A percentile compares a stretch with the other conserved stretches of the same genome.
These are phyloP conservation scores for Diaporthe nobilis DNA, from an alignment of 2,329 filamentous ascomycete species.

Conservation along the genomic window DNA sequence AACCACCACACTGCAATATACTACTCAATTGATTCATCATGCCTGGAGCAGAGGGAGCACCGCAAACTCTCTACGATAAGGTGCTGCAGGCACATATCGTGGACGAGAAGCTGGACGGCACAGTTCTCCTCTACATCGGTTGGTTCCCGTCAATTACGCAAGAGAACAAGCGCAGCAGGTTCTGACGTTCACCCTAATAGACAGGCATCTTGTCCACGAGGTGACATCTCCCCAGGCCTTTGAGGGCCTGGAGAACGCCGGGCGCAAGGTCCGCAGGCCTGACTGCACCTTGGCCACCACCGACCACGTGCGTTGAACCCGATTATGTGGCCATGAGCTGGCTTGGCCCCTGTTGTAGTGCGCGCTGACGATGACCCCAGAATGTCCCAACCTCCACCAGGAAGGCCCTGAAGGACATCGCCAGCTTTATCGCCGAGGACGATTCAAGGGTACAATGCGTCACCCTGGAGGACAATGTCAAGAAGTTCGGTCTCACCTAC, in stretches of 20 bases:
- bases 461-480: slow-evolving; percentile 97
- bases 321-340: background rate
- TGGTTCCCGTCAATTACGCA: slow-evolving; percentile 51
- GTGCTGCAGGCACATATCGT: slow-evolving; percentile 95
- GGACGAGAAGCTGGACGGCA: slow-evolving; percentile 95
- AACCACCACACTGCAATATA: slow-evolving; percentile 23
- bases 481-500: slow-evolving; percentile 95
- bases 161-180: background rate
- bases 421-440: slow-evolving; percentile 92
- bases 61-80: slow-evolving; percentile 96
- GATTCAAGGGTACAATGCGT: slow-evolving; percentile 95
- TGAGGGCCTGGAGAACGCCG: slow-evolving; percentile 92
- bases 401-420: slow-evolving; percentile 94
- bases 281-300: slow-evolving; percentile 98
- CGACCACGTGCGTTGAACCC: slow-evolving; percentile 81
- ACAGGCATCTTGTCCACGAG: slow-evolving; percentile 97
- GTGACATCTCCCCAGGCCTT: slow-evolving; percentile 99
- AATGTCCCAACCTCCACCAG: slow-evolving; percentile 94
- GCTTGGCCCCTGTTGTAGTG: background rate
- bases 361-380: slow-evolving; percentile 59
- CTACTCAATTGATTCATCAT: slow-evolving; percentile 65
- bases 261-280: slow-evolving; percentile 88
- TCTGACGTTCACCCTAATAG: slow-evolving; percentile 57
- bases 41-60: slow-evolving; percentile 80
- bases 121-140: slow-evolving; percentile 94